Conservation (phyloP, 1,139 yeast genomes). For the Ashbya aceris region DNA sequence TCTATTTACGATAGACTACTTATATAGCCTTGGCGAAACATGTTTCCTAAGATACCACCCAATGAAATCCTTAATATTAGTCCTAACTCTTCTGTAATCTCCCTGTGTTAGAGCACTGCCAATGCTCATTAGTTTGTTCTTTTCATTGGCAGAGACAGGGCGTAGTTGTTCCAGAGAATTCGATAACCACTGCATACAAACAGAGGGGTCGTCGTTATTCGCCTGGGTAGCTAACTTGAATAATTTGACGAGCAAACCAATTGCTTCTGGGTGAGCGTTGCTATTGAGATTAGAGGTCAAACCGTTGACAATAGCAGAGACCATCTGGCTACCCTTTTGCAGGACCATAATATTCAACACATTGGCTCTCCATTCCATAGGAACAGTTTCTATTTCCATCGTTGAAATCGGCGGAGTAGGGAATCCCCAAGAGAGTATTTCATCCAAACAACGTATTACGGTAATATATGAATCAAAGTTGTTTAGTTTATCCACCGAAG, state of each 20-base stretch:
- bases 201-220: constrained; percentile 23
- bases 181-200: constrained; percentile 48
- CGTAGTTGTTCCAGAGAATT: constrained; percentile 42
- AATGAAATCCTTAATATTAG: constrained; percentile 64
- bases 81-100: constrained; percentile 66
- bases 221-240: constrained; percentile 40
- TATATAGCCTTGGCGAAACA: constrained; percentile 41
- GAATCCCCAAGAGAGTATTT: constrained; percentile 76
- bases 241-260: constrained; percentile 62
- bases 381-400: constrained; percentile 45
- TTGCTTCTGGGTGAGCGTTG: constrained; percentile 67
- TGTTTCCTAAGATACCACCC: constrained; percentile 79
- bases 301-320: constrained; percentile 51
- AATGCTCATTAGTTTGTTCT: constrained; percentile 50
- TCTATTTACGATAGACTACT: constrained; percentile 1
- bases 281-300: constrained; percentile 62
- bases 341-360: constrained; percentile 36
- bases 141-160: constrained; percentile 56
- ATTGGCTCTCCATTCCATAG: constrained; percentile 42
- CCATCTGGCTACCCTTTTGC: constrained; percentile 49
- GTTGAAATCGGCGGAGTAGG: constrained; percentile 67
- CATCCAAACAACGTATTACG: constrained; percentile 67
- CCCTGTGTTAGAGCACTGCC: constrained; percentile 54
- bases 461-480: constrained; percentile 67
- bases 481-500: constrained; percentile 43